These are phyloP conservation scores for Didymella sp. DNA, from an alignment of 2,329 filamentous ascomycete genomes.

Conservation along the genomic window DNA sequence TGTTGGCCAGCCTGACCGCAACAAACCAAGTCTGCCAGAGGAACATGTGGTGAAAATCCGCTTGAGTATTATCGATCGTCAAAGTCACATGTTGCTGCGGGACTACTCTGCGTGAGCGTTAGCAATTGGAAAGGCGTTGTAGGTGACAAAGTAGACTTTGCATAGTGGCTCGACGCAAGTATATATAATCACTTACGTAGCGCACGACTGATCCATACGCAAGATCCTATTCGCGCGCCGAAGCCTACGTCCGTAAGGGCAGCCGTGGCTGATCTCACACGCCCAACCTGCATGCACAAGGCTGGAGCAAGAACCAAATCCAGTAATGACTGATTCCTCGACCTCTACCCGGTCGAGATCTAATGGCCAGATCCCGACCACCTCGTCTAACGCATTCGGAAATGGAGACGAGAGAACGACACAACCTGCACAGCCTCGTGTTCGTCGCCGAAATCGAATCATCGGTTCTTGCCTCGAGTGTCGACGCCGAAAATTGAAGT, in stretches of 20 bases:
- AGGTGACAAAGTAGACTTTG: not conserved
- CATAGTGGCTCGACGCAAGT: not conserved
- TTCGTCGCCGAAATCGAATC: constrained; percentile 48
- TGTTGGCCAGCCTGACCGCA: not conserved
- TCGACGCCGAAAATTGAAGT: constrained; percentile 78
- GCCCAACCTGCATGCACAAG: constrained; percentile 2
- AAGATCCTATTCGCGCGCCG: constrained; percentile 1
- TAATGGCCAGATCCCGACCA: not conserved
- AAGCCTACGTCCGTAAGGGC: constrained; percentile 20
- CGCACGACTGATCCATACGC: constrained; percentile 2
- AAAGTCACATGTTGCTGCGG: not conserved
- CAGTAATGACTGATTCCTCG: constrained; percentile 14
- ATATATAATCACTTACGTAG: not conserved
- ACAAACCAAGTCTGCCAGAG: not conserved
- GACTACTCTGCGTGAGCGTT: not conserved
- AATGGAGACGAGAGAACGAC: constrained; percentile 24
- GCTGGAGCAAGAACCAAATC: not conserved
- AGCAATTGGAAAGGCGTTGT: not conserved
- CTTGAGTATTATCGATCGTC: not conserved
- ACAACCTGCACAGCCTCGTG: constrained; percentile 36
- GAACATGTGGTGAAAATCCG: not conserved
- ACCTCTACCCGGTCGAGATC: not conserved
- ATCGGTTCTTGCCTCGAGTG: constrained; percentile 51
- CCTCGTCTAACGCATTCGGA: not conserved
- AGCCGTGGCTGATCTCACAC: constrained; percentile 1